Evolutionary conservation across 768 basidiomycete species (phyloP).

Genomic region (Inosperma sp.): DNA sequence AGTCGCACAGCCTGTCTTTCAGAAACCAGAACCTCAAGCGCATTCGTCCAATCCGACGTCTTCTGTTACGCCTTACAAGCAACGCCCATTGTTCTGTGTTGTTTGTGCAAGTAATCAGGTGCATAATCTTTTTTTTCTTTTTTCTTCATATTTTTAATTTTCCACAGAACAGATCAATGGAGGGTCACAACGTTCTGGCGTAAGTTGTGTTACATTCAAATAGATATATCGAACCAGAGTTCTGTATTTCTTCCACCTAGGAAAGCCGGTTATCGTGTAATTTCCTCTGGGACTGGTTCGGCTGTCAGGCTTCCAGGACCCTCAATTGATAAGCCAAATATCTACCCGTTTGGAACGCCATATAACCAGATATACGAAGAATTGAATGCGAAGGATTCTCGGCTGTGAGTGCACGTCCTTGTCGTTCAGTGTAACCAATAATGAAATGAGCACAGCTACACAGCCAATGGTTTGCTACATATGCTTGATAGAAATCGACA

Average conservation of each 20-base stretch:
- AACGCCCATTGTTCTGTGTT: slow-evolving; percentile 87
- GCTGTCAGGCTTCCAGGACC: slow-evolving; percentile 95
- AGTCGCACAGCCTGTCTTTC: background rate
- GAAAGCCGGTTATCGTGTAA: slow-evolving; percentile 86
- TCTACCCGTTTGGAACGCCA: slow-evolving; percentile 94
- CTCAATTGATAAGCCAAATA: slow-evolving; percentile 96
- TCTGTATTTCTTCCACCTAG: slow-evolving; percentile 38
- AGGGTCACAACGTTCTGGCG: slow-evolving; percentile 89
- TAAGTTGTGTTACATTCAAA: slow-evolving; percentile 46
- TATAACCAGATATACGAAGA: slow-evolving; percentile 96
- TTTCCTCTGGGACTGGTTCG: slow-evolving; percentile 94
- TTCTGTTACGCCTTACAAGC: slow-evolving; percentile 42
- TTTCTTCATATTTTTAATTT: background rate
- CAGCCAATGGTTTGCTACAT: slow-evolving; percentile 86
- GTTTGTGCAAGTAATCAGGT: slow-evolving; percentile 99
- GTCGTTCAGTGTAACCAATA: background rate
- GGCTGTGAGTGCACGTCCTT: slow-evolving; percentile 54
- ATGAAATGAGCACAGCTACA: slow-evolving; percentile 54
- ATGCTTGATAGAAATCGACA: slow-evolving; percentile 96
- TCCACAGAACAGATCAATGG: slow-evolving; percentile 92
- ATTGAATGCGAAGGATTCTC: slow-evolving; percentile 73
- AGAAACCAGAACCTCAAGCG: slow-evolving; percentile 4
- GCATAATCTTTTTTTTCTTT: slow-evolving; percentile 24
- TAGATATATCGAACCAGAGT: background rate
- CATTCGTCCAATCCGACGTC: slow-evolving; percentile 2